Conservation (phyloP, 108 stramenopile genomes). For the Epipyxis sp. region DNA sequence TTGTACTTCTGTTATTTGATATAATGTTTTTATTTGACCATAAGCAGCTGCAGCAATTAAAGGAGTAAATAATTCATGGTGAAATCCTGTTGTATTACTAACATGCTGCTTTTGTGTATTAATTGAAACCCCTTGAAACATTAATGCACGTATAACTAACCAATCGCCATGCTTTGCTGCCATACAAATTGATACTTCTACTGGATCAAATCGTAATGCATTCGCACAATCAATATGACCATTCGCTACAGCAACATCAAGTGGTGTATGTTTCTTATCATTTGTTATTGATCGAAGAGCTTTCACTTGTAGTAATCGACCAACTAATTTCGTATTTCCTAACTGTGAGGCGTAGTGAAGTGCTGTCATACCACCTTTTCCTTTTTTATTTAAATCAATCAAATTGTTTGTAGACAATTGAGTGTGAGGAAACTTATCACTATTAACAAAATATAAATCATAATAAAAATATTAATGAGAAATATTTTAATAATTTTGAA, state of each 20-base stretch:
- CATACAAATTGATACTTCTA: not conserved
- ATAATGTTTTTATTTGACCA: not conserved
- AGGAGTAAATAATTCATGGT: constrained; percentile 23
- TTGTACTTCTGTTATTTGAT: not conserved
- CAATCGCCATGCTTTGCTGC: constrained; percentile 31
- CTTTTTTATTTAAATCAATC: too few species aligned
- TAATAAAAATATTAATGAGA: too few species aligned
- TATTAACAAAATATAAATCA: too few species aligned
- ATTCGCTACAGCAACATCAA: constrained; percentile 27
- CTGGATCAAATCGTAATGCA: not conserved
- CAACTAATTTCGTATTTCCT: not conserved
- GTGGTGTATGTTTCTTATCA: not conserved
- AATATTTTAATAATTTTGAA: too few species aligned
- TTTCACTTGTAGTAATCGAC: not conserved
- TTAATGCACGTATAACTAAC: not conserved
- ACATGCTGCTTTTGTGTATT: constrained; percentile 7
- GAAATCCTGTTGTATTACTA: not conserved
- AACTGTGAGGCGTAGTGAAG: constrained; percentile 15
- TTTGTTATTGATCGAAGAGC: too few species aligned
- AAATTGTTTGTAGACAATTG: too few species aligned
- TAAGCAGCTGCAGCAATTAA: constrained; percentile 26
- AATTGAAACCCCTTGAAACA: not conserved
- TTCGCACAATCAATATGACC: not conserved
- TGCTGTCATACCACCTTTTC: too few species aligned
- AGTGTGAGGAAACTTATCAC: too few species aligned